Evolutionary conservation across 768 basidiomycete species (phyloP), one percentile per base, ranked within the genome.

Genomic region (Pleurotus platypus): DNA sequence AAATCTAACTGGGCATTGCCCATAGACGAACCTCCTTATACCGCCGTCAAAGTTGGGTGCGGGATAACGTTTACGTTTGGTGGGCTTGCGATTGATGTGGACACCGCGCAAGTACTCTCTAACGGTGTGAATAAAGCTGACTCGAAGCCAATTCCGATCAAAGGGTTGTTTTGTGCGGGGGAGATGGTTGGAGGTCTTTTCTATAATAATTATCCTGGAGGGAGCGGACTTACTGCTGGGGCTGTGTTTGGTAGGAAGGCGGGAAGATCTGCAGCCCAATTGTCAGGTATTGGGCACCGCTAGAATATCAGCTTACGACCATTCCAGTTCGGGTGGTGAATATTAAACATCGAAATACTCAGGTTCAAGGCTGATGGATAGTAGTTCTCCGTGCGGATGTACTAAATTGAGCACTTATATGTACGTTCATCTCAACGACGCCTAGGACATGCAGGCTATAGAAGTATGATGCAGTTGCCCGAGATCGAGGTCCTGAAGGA

Each of bases 31-130:
- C 66, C 72, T 11, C 84, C 84, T 0, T 84, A 85, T 61, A 70
- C 87, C 65, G 86, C 86, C 2, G 83, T 89, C 30, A 86, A 83
- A 62, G 83, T 89, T 6, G 72, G 81, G 0, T 87, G 86, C 69
- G 87, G 86, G 5, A 79, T 87, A 55, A 88, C 87, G 1, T 89
- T 87, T 70, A 89, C 85, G 1, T 89, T 87, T 70, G 86, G 87
- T 0, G 87, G 87, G 1, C 66, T 89, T 2, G 80, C 77, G 0
- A 80, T 89, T 59, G 78, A 87, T 61, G 77, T 83, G 0, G 63
- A 71, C 13, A 84, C 80, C 0, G 77, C 81, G 6, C 77, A 67
- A 1, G 85, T 88, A 4, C 48, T 86, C 0, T 76, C 75, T 0
- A 9, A 30, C 30, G 30, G 30, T 1, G 8, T 30, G 30, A 30